Percentiles rank a stretch among this genome's conserved stretches.
These are phyloP conservation scores for Leccinum huronense DNA, from an alignment of 1,284 basidiomycete species.

Conservation along the genomic window DNA sequence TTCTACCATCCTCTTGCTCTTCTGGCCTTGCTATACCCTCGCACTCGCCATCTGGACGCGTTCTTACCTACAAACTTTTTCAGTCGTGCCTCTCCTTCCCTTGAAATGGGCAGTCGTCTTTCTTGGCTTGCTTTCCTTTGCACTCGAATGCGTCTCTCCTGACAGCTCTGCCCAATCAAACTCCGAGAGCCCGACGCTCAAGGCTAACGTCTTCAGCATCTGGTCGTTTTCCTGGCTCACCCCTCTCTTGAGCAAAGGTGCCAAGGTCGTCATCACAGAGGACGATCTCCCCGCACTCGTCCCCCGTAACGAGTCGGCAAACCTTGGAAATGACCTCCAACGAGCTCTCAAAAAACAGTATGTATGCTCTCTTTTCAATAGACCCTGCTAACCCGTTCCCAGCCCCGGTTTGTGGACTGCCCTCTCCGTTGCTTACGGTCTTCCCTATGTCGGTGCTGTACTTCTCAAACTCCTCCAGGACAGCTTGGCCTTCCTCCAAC, in stretches of 20 bases:
- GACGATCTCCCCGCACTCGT: conserved; percentile 72
- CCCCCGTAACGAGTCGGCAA: conserved; percentile 69
- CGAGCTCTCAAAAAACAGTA: conserved; percentile 60
- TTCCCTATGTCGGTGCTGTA: conserved; percentile 69
- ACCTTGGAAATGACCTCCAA: conserved; percentile 67
- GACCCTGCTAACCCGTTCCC: conserved; percentile 6
- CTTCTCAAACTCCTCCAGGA: conserved; percentile 79
- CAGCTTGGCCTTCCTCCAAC: conserved; percentile 80
- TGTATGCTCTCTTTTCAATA: conserved; percentile 18
- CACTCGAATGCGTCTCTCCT: conserved; percentile 71
- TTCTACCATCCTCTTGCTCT: conserved; percentile 76
- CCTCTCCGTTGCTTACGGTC: conserved; percentile 76
- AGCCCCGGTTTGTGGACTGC: conserved; percentile 63
- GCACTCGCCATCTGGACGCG: conserved; percentile 61
- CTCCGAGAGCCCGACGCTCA: conserved; percentile 70
- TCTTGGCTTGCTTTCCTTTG: conserved; percentile 59
- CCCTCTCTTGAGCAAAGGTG: conserved; percentile 70
- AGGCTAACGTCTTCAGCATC: conserved; percentile 80
- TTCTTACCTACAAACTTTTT: conserved; percentile 40
- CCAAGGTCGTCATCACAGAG: conserved; percentile 64
- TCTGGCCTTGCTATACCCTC: conserved; percentile 75
- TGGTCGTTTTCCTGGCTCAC: conserved; percentile 84
- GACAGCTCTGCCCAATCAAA: conserved; percentile 52
- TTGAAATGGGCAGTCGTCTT: conserved; percentile 49
- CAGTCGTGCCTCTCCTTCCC: conserved; percentile 39